Evolutionary conservation across 2,329 filamentous ascomycete species (phyloP).

Genomic region (Ophiostoma quercus): DNA sequence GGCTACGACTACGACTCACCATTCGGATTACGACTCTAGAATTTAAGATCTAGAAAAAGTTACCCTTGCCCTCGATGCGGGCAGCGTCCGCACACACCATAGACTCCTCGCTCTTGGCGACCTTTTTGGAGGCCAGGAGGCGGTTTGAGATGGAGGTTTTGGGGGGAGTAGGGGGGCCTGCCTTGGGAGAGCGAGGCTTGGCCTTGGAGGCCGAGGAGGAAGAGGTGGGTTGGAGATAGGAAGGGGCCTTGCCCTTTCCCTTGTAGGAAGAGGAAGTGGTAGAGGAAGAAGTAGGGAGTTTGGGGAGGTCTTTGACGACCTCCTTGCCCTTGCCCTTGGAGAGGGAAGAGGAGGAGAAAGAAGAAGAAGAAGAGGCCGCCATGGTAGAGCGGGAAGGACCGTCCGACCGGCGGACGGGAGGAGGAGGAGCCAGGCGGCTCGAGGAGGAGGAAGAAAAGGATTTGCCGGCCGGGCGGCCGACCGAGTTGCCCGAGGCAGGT

Average conservation of each 20-base stretch:
- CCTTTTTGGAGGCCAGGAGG: background rate
- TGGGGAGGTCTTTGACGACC: background rate
- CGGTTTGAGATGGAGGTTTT: background rate
- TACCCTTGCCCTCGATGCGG: slow-evolving; percentile 1
- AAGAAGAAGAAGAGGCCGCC: background rate
- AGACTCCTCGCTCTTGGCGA: slow-evolving; percentile 1
- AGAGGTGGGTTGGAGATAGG: background rate
- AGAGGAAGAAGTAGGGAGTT: background rate
- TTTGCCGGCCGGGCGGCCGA: background rate
- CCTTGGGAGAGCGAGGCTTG: background rate
- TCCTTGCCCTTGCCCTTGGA: slow-evolving; percentile 1
- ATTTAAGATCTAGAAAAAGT: background rate
- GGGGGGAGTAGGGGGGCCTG: background rate
- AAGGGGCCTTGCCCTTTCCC: background rate
- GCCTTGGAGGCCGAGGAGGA: background rate
- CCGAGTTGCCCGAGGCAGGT: background rate
- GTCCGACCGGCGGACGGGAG: background rate
- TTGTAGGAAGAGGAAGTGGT: background rate
- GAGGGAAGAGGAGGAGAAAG: background rate
- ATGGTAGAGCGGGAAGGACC: background rate
- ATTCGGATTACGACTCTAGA: background rate
- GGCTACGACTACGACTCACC: background rate
- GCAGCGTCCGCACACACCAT: background rate
- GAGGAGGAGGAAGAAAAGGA: background rate
- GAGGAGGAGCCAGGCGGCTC: background rate